Percentiles rank a stretch among this genome's conserved stretches.
Evolutionary conservation across 176 grass and related monocot genomes (phyloP).

Genomic region (Zizania latifolia): DNA sequence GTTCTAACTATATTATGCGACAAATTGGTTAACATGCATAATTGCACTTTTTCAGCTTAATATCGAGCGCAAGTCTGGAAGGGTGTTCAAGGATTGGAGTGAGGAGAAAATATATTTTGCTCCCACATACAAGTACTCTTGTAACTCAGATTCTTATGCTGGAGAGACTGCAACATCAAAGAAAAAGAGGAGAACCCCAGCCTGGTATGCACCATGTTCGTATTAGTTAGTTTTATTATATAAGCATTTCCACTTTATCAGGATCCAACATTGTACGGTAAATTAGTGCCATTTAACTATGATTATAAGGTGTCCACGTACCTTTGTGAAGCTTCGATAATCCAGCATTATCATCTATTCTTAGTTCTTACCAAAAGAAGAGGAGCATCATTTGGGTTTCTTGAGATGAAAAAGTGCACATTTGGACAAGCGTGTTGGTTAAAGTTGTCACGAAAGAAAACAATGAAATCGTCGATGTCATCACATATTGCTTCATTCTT

Average conservation of each 20-base stretch:
- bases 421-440: neutral
- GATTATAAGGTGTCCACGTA: neutral
- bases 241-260: too few species aligned
- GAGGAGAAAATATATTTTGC: conserved; percentile 95
- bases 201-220: conserved; percentile 51
- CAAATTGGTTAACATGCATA: neutral
- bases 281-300: too few species aligned
- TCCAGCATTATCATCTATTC: neutral
- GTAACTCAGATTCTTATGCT: conserved; percentile 80
- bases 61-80: conserved; percentile 65
- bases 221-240: too few species aligned
- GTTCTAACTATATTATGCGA: neutral
- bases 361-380: neutral
- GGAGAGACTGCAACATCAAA: conserved; percentile 77
- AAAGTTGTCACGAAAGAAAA: neutral
- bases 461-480: neutral
- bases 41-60: conserved; percentile 52
- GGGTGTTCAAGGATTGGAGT: conserved; percentile 75
- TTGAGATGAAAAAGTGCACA: neutral
- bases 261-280: too few species aligned
- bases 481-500: neutral
- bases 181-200: conserved; percentile 90
- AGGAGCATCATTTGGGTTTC: neutral
- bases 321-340: neutral
- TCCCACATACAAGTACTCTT: conserved; percentile 87